A percentile compares a stretch with the other conserved stretches of the same genome.
phyloP scores from a whole-genome alignment of 129 eudicot genomes.

The Chrysanthemum lavandulifolium region DNA sequence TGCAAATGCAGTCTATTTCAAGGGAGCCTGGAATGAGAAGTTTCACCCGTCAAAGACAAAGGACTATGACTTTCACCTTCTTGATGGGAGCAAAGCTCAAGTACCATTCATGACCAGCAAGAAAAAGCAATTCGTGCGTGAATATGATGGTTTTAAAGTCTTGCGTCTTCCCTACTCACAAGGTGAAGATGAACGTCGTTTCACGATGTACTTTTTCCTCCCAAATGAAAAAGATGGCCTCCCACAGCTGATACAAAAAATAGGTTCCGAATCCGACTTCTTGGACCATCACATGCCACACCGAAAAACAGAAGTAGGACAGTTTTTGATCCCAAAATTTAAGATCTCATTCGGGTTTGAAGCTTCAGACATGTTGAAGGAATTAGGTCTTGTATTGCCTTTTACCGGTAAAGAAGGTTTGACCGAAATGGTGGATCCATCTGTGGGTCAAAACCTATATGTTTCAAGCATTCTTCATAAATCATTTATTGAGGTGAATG shows the following conservation, averaged over 20 bases:
- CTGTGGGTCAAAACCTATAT: background rate
- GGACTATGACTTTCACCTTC: background rate
- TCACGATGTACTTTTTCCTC: background rate
- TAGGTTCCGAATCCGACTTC: background rate
- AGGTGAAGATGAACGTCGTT: background rate
- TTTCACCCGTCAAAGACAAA: background rate
- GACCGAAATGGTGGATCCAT: background rate
- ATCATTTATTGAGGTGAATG: background rate
- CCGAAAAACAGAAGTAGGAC: background rate
- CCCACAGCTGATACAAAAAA: conserved; percentile 1
- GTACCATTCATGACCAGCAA: background rate
- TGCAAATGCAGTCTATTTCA: conserved; percentile 5
- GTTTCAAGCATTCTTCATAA: background rate
- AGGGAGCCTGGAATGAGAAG: background rate
- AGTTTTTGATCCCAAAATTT: conserved; percentile 3
- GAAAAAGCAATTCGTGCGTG: background rate
- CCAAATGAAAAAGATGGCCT: conserved; percentile 9
- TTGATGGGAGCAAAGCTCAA: background rate
- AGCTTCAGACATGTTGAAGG: background rate
- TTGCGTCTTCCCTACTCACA: background rate
- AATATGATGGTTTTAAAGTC: background rate
- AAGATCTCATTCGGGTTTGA: conserved; percentile 1
- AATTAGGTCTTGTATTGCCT: background rate
- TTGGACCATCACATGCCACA: background rate
- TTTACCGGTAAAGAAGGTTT: background rate